A percentile compares a stretch with the other conserved stretches of the same genome.
These are phyloP conservation scores for Tolypocladium pustulatum DNA, from an alignment of 2,329 filamentous ascomycete genomes.

Conservation along the genomic window DNA sequence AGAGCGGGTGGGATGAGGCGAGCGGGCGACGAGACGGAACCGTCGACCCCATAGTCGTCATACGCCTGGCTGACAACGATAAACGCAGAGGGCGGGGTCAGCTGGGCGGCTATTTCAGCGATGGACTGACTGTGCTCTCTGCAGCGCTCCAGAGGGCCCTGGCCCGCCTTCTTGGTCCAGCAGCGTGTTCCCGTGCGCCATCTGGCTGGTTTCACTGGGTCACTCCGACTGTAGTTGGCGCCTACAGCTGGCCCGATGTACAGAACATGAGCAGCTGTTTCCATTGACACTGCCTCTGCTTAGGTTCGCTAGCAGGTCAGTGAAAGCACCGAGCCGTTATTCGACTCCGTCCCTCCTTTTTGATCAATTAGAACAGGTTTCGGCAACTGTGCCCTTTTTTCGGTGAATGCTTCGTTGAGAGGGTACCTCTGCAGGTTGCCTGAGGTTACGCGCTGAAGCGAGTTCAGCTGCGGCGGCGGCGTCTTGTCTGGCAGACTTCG, in stretches of 20 bases:
- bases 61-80: too few species aligned
- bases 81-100: neutral
- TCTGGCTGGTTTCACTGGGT: neutral
- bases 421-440: neutral
- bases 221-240: neutral
- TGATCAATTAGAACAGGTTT: neutral
- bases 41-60: neutral
- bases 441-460: neutral
- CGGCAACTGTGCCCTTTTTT: neutral
- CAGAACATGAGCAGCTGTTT: neutral
- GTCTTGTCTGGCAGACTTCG: neutral
- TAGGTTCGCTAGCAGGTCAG: neutral
- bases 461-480: neutral
- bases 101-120: neutral
- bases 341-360: neutral
- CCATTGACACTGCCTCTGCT: neutral
- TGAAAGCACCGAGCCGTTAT: neutral
- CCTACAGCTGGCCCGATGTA: neutral
- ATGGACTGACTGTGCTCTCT: neutral
- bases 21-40: neutral
- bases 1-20: neutral
- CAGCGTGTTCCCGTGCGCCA: neutral
- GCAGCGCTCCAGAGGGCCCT: neutral
- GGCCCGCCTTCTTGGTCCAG: neutral
- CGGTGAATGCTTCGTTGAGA: neutral